These are phyloP conservation scores for Pyrus bretschneideri DNA, from an alignment of 306 rosid genomes.

Conservation along the genomic window DNA sequence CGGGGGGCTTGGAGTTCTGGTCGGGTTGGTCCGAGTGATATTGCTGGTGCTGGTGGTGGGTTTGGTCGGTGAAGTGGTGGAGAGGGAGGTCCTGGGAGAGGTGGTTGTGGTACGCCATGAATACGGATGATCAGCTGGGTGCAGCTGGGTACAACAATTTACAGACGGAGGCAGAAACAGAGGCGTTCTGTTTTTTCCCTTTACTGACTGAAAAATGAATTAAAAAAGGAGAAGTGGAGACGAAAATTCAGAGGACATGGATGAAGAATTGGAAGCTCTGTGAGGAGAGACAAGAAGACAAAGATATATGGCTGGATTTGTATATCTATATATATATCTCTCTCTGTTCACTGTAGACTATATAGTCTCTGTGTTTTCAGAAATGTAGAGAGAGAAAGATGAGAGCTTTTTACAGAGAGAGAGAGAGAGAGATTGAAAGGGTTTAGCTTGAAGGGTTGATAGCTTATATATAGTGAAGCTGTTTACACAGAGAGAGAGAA, in stretches of 20 bases:
- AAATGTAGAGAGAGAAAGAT: background rate
- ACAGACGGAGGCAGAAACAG: background rate
- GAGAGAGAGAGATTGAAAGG: constrained; percentile 11
- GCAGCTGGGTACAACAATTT: background rate
- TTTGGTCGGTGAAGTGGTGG: constrained; percentile 61
- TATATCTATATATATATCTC: no score
- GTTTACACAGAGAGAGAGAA: background rate
- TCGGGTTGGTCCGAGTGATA: constrained; percentile 31
- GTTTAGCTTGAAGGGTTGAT: background rate
- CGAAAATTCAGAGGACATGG: constrained; percentile 14
- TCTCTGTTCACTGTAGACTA: background rate
- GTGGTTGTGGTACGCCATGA: constrained; percentile 81
- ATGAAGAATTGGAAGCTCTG: background rate
- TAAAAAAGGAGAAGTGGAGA: background rate
- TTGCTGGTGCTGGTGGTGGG: constrained; percentile 35
- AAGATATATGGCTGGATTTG: constrained; percentile 2
- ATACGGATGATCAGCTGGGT: background rate
- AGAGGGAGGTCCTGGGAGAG: constrained; percentile 67
- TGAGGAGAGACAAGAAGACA: constrained; percentile 9
- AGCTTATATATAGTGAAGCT: background rate
- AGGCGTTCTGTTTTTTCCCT: background rate
- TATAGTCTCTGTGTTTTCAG: constrained; percentile 12
- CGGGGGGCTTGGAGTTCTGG: constrained; percentile 33
- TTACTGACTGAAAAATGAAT: background rate
- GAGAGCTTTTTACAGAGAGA: background rate